Evolutionary conservation across 345 rosid genomes (phyloP), one percentile per base, ranked within the genome.

Genomic region (Gossypium turneri): DNA sequence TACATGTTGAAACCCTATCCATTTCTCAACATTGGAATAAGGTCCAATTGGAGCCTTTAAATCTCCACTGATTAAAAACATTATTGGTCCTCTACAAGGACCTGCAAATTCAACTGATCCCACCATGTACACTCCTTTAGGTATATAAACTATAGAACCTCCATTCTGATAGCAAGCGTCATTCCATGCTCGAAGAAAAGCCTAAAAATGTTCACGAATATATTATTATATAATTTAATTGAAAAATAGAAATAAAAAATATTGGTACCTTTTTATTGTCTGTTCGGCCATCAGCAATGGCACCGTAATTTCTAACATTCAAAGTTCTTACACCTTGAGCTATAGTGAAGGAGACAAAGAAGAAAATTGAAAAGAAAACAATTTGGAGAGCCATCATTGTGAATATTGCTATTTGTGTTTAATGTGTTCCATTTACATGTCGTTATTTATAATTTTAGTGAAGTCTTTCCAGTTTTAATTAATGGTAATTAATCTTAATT

Each of bases 61-160:
- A 8, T 70, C 81, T 57, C 90, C 97, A 66, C 81, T 22, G 8
- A 80, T 62, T 16, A 76, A 25, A 20, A 88, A n/a, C 75, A 73
- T 78, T 1, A 77, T 10, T 5, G 82, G 79, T 29, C 82, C 86
- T 75, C 78, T 82, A 77, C 90, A 92, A 38, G 90, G 94, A 43
- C 89, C 93, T 9, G 2, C 0, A n/a, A 70, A 70, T 15, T 70
- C 22, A 7, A 70, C 25, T 15, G 22, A 4, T 27, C 45, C 45
- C 47, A 70, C 15, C 60, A 70, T 29, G 47, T 25, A 70, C 12
- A 25, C 57, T 17, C 73, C 73, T 17, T 17, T n/a, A 2, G 73
- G 45, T 19, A 70, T 56, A 17, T 70, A 70, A 1, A 70, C 13
- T 15, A 22, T 16, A 0, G 73, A 38, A 9, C 2, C 3, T n/a